A percentile compares a stretch with the other conserved stretches of the same genome.
Conservation (phyloP, 371 early-diverging fungal species). For the Capillidium rhysosporum region DNA sequence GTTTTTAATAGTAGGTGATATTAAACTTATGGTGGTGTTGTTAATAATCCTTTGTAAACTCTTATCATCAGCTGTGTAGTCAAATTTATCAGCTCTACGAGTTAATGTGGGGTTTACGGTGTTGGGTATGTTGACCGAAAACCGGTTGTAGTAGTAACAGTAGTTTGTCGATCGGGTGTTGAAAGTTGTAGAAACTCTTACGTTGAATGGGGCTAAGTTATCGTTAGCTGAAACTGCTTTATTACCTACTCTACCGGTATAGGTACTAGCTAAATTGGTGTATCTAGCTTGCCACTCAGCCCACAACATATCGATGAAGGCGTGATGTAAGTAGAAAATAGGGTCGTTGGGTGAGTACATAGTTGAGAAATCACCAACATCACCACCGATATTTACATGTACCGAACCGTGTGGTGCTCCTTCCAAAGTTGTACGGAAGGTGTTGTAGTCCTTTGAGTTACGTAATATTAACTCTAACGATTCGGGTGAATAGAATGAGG, state of each 20-base stretch:
- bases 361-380: conserved; percentile 21
- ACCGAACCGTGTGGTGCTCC: conserved; percentile 20
- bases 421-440: conserved; percentile 19
- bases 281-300: conserved; percentile 16
- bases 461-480: conserved; percentile 11
- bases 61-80: no score
- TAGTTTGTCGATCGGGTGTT: not conserved
- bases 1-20: not conserved
- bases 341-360: conserved; percentile 27
- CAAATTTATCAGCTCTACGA: not conserved
- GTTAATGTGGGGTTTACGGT: not conserved
- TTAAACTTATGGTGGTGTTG: not conserved
- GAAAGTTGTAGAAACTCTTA: not conserved
- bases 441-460: conserved; percentile 11
- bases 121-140: not conserved
- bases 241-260: not conserved
- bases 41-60: not conserved
- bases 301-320: conserved; percentile 30
- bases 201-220: not conserved
- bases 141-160: not conserved
- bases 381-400: conserved; percentile 25
- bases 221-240: not conserved
- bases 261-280: not conserved
- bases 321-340: conserved; percentile 33
- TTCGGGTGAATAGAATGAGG: conserved; percentile 13